phyloP scores from a whole-genome alignment of 1,139 yeast genomes.

The Yarrowia galli region DNA sequence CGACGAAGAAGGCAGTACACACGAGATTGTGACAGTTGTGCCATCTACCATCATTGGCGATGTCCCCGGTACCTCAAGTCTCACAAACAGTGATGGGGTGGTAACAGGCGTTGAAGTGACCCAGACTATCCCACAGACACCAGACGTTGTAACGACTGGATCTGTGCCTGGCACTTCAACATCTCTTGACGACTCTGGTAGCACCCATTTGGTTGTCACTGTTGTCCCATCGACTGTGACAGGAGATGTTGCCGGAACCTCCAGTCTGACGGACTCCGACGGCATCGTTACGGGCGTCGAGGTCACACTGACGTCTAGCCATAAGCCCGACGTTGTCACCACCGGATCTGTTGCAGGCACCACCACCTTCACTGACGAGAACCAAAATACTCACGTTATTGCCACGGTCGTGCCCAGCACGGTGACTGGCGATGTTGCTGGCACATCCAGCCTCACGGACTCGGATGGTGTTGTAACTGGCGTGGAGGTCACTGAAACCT shows the following conservation, averaged over 20 bases:
- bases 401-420: neutral
- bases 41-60: neutral
- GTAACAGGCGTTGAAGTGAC: neutral
- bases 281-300: slow-evolving; percentile 10
- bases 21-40: neutral
- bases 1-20: neutral
- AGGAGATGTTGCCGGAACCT: neutral
- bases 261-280: neutral
- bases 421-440: neutral
- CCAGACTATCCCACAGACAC: neutral
- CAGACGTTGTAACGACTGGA: neutral
- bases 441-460: neutral
- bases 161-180: neutral
- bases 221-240: neutral
- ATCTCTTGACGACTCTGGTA: neutral
- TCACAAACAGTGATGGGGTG: neutral
- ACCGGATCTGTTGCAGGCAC: neutral
- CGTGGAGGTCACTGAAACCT: neutral
- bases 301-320: neutral
- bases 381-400: neutral
- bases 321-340: neutral
- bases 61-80: neutral
- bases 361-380: neutral
- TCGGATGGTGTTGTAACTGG: neutral
- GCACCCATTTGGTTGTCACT: neutral